Evolutionary conservation across 768 basidiomycete genomes (phyloP), one percentile per base, ranked within the genome.

Genomic region (Kockovaella imperatae): DNA sequence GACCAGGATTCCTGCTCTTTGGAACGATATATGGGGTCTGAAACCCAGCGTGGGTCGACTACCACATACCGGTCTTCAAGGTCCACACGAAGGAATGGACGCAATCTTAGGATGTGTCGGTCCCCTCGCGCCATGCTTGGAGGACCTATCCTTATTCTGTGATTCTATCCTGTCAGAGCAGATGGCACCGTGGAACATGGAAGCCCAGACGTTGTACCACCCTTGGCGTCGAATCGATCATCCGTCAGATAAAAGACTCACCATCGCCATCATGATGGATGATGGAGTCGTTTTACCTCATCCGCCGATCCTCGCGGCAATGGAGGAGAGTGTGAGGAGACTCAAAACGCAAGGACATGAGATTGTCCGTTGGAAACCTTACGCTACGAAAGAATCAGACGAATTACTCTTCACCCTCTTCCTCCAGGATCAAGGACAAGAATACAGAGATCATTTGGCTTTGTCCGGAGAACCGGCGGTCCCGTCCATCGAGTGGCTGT

Each of bases 141-240:
- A 77, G 26, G 78, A 78, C 56, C 70, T 78, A 24, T 74, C 68
- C 20, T 66, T 79, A 35, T 79, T 79, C 67, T 76, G 74, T 60
- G 67, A 60, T 26, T 72, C 73, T 23, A 77, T 77, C 75, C 66
- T 78, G 24, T 36, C 35, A 4, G 17, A 4, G 17, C 71, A 72
- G n/a, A 60, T 72, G 29, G 56, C 76, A 51, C 76, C 77, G 4
- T 79, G 78, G 78, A 59, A 74, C 3, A 30, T 62, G 6, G 77
- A 78, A 53, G 74, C 76, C 26, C 62, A 73, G n/a, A 69, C 78
- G 32, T 56, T 79, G 26, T 73, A 76, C 50, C 76, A 78, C 48
- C 77, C 78, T 17, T 79, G 77, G 78, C n/a, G n/a, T n/a, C n/a
- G n/a, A n/a, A n/a, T n/a, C n/a, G n/a, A n/a, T n/a, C n/a, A n/a